A percentile compares a stretch with the other conserved stretches of the same genome.
These are phyloP conservation scores for Tylopilus subfusipes DNA, from an alignment of 768 basidiomycete species.

Conservation along the genomic window DNA sequence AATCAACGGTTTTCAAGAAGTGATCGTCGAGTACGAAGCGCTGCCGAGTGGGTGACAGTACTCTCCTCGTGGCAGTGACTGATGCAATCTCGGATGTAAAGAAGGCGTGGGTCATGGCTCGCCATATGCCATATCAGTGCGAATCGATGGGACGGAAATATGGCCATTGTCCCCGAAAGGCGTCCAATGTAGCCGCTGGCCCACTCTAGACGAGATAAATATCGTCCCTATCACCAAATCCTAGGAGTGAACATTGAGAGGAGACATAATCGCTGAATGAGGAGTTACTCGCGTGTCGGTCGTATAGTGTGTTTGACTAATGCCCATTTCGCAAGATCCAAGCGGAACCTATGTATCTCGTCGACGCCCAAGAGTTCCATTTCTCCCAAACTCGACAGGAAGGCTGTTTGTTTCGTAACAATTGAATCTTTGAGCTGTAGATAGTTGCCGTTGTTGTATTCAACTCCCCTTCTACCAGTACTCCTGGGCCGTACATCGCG, in stretches of 20 bases:
- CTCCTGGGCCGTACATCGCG: conserved; percentile 3
- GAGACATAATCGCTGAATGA: background rate
- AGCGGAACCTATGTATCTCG: conserved; percentile 19
- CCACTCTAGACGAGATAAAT: conserved; percentile 14
- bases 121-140: conserved; percentile 8
- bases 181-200: conserved; percentile 7
- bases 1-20: conserved; percentile 19
- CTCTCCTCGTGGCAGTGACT: background rate
- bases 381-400: conserved; percentile 10
- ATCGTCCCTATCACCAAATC: background rate
- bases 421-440: conserved; percentile 8
- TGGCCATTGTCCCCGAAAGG: conserved; percentile 9
- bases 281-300: background rate
- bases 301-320: background rate
- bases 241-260: background rate
- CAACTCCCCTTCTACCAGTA: background rate
- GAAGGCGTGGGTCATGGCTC: conserved; percentile 9
- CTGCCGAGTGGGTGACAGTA: background rate
- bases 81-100: background rate
- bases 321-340: conserved; percentile 17
- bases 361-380: conserved; percentile 21
- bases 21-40: conserved; percentile 21
- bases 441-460: background rate
- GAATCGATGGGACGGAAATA: background rate
- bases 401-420: background rate